phyloP scores from a whole-genome alignment of 495 filamentous ascomycete genomes.

The Rhizodiscina lignyota region DNA sequence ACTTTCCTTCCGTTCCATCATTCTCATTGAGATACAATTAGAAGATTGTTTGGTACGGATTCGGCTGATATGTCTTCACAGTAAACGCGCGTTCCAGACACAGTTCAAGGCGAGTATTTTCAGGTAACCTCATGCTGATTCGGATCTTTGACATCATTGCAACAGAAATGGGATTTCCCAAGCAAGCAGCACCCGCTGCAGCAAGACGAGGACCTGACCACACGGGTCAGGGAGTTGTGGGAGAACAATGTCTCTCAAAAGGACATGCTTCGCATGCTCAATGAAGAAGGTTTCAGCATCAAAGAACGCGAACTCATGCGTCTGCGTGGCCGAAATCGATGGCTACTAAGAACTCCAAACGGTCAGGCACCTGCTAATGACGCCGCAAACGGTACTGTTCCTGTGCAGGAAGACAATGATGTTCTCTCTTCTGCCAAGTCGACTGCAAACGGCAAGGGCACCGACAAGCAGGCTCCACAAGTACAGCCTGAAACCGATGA shows the following conservation, averaged over 20 bases:
- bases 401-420: constrained; percentile 2
- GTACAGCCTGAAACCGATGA: no score
- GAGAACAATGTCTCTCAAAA: constrained; percentile 49
- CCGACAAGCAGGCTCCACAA: constrained; percentile 12
- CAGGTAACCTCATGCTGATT: not conserved
- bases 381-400: not conserved
- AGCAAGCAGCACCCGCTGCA: constrained; percentile 52
- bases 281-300: constrained; percentile 53
- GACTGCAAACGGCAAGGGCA: not conserved
- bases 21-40: no score
- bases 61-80: no score
- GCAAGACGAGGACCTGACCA: constrained; percentile 47
- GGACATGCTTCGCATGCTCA: constrained; percentile 56
- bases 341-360: constrained; percentile 43
- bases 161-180: constrained; percentile 54
- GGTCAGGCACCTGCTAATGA: constrained; percentile 24
- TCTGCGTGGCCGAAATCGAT: constrained; percentile 46
- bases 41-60: no score
- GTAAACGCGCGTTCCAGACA: constrained; percentile 56
- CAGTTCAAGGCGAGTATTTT: constrained; percentile 37
- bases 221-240: constrained; percentile 60
- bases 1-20: no score
- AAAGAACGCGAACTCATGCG: constrained; percentile 51
- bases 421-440: not conserved
- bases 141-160: constrained; percentile 3